Evolutionary conservation across 2,329 filamentous ascomycete genomes (phyloP).

Genomic region (Calycina herbarum): DNA sequence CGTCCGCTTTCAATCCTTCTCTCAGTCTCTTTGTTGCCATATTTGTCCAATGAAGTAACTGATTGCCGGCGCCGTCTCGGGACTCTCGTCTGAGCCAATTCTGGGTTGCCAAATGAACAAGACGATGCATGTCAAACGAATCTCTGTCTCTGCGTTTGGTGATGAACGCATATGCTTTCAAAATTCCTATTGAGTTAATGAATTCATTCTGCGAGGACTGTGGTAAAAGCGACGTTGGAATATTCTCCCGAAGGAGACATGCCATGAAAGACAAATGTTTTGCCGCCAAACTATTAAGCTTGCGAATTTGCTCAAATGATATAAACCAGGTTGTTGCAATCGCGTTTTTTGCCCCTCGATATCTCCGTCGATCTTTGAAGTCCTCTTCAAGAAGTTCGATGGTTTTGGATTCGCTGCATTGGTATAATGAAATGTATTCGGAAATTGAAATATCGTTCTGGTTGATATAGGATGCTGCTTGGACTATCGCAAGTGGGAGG

Average conservation of each 20-base stretch:
- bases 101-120: conserved; percentile 8
- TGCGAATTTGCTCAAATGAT: conserved; percentile 38
- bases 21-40: background rate
- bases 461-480: conserved; percentile 27
- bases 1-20: too few relatives aligned
- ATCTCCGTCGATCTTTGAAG: conserved; percentile 11
- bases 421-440: background rate
- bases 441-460: background rate
- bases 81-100: background rate
- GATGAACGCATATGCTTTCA: conserved; percentile 7
- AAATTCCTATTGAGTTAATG: too few relatives aligned
- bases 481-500: conserved; percentile 8
- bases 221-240: background rate
- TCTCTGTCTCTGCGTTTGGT: background rate
- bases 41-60: background rate
- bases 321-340: conserved; percentile 40
- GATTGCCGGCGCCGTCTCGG: too few relatives aligned
- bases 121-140: conserved; percentile 9
- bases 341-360: conserved; percentile 19
- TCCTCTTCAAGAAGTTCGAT: background rate
- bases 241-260: conserved; percentile 16
- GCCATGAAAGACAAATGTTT: conserved; percentile 22
- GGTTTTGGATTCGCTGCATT: background rate
- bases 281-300: conserved; percentile 10
- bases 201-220: background rate